Evolutionary conservation across 352 stramenopile species (phyloP).

Genomic region (Phytophthora megakarya): DNA sequence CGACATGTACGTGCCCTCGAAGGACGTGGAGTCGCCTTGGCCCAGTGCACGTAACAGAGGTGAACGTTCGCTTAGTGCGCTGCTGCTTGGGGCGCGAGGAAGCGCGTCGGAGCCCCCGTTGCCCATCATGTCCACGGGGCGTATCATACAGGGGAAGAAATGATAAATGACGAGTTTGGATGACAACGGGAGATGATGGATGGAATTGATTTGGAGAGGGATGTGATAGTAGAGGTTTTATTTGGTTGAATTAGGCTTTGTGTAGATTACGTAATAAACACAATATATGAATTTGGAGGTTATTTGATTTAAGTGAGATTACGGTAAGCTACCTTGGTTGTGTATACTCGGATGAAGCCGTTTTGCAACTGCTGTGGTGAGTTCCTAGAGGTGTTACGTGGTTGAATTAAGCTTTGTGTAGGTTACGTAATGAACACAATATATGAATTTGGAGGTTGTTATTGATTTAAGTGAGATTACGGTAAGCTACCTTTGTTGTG

Average conservation of each 20-base stretch:
- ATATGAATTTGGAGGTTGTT: background rate
- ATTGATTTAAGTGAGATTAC: background rate
- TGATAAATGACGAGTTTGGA: constrained; percentile 10
- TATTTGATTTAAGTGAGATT: background rate
- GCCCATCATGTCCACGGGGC: constrained; percentile 37
- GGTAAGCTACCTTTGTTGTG: background rate
- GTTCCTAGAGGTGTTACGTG: too few species aligned
- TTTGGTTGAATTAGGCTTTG: background rate
- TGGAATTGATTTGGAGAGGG: background rate
- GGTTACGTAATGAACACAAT: background rate
- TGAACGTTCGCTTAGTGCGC: constrained; percentile 59
- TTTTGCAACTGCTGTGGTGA: constrained; percentile 15
- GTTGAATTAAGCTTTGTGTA: background rate
- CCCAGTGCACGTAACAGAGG: constrained; percentile 69
- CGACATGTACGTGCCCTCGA: constrained; percentile 78
- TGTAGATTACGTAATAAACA: background rate
- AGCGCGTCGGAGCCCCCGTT: constrained; percentile 33
- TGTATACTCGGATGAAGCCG: too few species aligned
- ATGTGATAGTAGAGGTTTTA: too few species aligned
- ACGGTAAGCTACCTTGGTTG: constrained; percentile 10
- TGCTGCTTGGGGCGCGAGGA: constrained; percentile 24
- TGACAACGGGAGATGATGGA: background rate
- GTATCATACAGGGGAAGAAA: constrained; percentile 35
- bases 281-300: background rate
- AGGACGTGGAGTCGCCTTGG: constrained; percentile 49